These are phyloP conservation scores for Vachellia pachyceras DNA, from an alignment of 306 rosid species.

Conservation along the genomic window DNA sequence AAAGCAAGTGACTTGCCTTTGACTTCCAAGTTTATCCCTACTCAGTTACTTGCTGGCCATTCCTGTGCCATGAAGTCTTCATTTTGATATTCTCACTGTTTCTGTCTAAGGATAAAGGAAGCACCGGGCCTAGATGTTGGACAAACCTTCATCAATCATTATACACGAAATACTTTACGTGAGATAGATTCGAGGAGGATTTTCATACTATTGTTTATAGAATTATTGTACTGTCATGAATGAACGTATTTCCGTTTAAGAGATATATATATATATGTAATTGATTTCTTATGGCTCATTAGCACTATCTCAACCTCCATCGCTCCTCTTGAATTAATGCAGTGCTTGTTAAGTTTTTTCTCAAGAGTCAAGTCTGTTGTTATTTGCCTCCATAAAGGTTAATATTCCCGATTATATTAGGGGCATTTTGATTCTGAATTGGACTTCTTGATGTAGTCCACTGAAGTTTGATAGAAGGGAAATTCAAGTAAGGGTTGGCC, in stretches of 20 bases:
- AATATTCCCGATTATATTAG: background rate
- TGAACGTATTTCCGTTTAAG: background rate
- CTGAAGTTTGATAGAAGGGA: background rate
- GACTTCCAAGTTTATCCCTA: conserved; percentile 10
- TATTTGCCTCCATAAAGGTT: background rate
- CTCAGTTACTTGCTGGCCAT: background rate
- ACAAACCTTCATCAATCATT: background rate
- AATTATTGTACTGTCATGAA: background rate
- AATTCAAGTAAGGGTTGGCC: background rate
- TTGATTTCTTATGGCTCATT: background rate
- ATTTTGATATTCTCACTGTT: background rate
- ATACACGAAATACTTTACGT: background rate
- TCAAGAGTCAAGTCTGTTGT: background rate
- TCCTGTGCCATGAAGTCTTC: background rate
- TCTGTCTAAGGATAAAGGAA: background rate
- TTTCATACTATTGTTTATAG: background rate
- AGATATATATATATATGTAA: background rate
- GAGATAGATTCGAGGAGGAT: background rate
- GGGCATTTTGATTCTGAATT: background rate
- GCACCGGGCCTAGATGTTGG: background rate
- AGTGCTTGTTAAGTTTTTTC: background rate
- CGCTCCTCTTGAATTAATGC: background rate
- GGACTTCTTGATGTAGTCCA: background rate
- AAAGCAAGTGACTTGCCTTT: conserved; percentile 26
- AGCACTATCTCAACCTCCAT: background rate